Conservation (phyloP, 805 yeast species). For the Candida michaelii region DNA sequence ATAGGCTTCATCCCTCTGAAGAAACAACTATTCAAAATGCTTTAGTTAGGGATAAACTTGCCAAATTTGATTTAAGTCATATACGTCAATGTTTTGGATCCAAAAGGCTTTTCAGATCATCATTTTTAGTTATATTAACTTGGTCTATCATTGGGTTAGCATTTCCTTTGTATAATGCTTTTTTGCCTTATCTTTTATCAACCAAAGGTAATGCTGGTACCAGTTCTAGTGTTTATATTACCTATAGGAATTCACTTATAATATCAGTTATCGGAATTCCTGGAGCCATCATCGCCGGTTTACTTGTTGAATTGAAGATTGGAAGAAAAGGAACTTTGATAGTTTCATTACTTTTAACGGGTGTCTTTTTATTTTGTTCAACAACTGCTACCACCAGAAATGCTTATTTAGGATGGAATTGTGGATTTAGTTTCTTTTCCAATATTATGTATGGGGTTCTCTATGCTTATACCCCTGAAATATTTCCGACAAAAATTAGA, state of each 20-base stretch:
- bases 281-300: slow-evolving; percentile 34
- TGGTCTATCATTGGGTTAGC: slow-evolving; percentile 62
- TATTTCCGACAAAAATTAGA: slow-evolving; percentile 47
- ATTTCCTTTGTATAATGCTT: slow-evolving; percentile 57
- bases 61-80: slow-evolving; percentile 34
- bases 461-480: slow-evolving; percentile 68
- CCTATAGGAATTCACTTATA: slow-evolving; percentile 33
- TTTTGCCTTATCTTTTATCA: slow-evolving; percentile 52
- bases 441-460: slow-evolving; percentile 57
- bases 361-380: slow-evolving; percentile 60
- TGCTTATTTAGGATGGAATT: slow-evolving; percentile 48
- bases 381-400: slow-evolving; percentile 58
- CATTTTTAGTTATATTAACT: slow-evolving; percentile 40
- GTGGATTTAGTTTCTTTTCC: slow-evolving; percentile 46
- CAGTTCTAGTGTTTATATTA: slow-evolving; percentile 29
- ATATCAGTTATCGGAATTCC: slow-evolving; percentile 34
- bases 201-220: slow-evolving; percentile 33
- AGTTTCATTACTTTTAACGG: slow-evolving; percentile 51
- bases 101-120: slow-evolving; percentile 43
- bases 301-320: slow-evolving; percentile 32
- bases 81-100: slow-evolving; percentile 48
- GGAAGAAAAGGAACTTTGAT: slow-evolving; percentile 61
- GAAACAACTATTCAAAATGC: slow-evolving; percentile 13
- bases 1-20: slow-evolving; percentile 24
- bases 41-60: slow-evolving; percentile 24